These are phyloP conservation scores for Scheffersomyces ergatensis DNA, from an alignment of 805 yeast species.

Conservation along the genomic window DNA sequence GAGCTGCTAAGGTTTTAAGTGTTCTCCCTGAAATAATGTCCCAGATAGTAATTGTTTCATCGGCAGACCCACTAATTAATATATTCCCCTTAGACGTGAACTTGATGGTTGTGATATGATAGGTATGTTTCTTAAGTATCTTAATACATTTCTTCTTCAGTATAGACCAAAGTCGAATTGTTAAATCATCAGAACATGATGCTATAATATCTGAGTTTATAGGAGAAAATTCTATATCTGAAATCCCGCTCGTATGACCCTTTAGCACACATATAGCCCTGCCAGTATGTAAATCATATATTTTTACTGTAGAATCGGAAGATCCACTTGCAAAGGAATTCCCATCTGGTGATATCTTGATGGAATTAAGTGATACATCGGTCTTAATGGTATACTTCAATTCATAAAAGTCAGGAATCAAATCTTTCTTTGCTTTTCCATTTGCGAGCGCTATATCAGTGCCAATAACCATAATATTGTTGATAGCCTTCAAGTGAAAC, in stretches of 20 bases:
- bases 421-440: background rate
- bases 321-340: constrained; percentile 50
- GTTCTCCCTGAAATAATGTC: constrained; percentile 70
- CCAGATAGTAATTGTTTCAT: constrained; percentile 91
- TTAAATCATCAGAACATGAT: constrained; percentile 82
- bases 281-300: constrained; percentile 25
- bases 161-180: constrained; percentile 72
- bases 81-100: constrained; percentile 77
- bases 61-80: constrained; percentile 79
- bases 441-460: background rate
- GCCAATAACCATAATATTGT: background rate
- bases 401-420: background rate
- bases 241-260: constrained; percentile 72
- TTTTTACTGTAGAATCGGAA: constrained; percentile 24
- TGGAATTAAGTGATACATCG: constrained; percentile 33
- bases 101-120: constrained; percentile 69
- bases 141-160: constrained; percentile 47
- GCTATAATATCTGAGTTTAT: constrained; percentile 66
- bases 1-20: constrained; percentile 83
- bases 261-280: constrained; percentile 26
- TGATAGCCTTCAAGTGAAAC: too few relatives aligned
- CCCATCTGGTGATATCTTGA: constrained; percentile 64
- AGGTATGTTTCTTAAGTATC: constrained; percentile 74
- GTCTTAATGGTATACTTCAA: background rate
- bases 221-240: constrained; percentile 77